phyloP scores from a whole-genome alignment of 1,139 yeast species.

The Meyerozyma athensensis region DNA sequence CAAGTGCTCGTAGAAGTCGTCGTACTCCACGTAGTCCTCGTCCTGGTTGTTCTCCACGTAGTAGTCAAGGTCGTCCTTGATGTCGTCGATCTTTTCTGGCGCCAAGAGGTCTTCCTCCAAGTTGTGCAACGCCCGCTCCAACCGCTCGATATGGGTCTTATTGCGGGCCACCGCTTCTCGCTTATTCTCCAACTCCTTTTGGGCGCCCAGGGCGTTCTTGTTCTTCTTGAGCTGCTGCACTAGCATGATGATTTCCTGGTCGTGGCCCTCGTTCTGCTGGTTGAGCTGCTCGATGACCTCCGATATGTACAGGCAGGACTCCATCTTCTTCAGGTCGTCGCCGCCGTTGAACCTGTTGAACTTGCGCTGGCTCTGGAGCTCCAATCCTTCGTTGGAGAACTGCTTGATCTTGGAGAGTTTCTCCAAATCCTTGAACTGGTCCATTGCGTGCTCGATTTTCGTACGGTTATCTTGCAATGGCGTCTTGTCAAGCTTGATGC shows the following conservation, averaged over 20 bases:
- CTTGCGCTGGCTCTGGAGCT: conserved; percentile 49
- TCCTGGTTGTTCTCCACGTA: conserved; percentile 95
- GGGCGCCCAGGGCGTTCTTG: conserved; percentile 32
- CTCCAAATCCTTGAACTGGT: conserved; percentile 91
- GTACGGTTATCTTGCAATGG: conserved; percentile 73
- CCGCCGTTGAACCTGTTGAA: conserved; percentile 50
- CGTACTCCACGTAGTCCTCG: conserved; percentile 94
- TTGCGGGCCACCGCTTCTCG: conserved; percentile 71
- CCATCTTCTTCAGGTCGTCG: conserved; percentile 70
- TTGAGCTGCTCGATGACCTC: conserved; percentile 77
- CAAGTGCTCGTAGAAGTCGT: conserved; percentile 84
- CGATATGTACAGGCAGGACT: conserved; percentile 67
- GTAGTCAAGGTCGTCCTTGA: conserved; percentile 87
- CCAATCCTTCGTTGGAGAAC: conserved; percentile 89
- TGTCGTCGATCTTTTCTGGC: conserved; percentile 72
- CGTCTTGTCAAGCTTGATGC: conserved; percentile 82
- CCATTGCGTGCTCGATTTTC: conserved; percentile 91
- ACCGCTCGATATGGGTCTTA: conserved; percentile 68
- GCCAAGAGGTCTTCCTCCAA: conserved; percentile 81
- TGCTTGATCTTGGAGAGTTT: conserved; percentile 94
- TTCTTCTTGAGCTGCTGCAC: conserved; percentile 45
- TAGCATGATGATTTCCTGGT: conserved; percentile 67
- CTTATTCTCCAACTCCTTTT: conserved; percentile 55
- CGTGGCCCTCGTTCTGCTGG: conserved; percentile 75
- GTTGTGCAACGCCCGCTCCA: conserved; percentile 73